These are phyloP conservation scores for Botrytis aclada DNA, from an alignment of 2,329 filamentous ascomycete genomes.

Conservation along the genomic window DNA sequence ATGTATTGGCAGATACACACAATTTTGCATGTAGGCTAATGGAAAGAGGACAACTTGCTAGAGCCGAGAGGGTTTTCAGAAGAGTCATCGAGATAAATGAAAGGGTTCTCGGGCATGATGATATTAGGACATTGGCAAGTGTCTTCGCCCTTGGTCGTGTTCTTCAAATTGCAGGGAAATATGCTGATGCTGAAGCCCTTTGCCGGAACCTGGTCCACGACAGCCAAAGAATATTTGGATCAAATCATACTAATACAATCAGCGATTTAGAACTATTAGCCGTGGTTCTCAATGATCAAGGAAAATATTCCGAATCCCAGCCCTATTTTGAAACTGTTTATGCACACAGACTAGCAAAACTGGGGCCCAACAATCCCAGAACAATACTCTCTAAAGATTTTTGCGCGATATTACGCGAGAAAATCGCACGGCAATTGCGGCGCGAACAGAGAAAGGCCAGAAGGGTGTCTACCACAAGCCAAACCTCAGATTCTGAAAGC, in stretches of 20 bases:
- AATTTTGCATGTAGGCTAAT: constrained; percentile 7
- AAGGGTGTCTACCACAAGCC: not conserved
- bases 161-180: not conserved
- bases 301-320: not conserved
- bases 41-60: constrained; percentile 4
- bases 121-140: rapidly evolving
- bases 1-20: not conserved
- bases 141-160: not conserved
- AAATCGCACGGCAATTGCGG: not conserved
- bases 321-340: not conserved
- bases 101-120: not conserved
- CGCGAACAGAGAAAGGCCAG: not conserved
- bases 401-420: not conserved
- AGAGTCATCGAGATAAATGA: not conserved
- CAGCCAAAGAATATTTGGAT: too few species aligned
- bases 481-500: not conserved
- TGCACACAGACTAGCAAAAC: rapidly evolving
- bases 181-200: not conserved
- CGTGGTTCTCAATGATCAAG: rapidly evolving
- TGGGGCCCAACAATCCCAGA: rapidly evolving
- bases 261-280: rapidly evolving
- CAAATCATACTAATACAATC: not conserved
- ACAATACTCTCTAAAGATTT: rapidly evolving
- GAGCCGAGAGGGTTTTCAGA: constrained; percentile 12
- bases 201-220: not conserved